phyloP scores from a whole-genome alignment of 2,329 filamentous ascomycete species.

The Calonectria leucothoes region DNA sequence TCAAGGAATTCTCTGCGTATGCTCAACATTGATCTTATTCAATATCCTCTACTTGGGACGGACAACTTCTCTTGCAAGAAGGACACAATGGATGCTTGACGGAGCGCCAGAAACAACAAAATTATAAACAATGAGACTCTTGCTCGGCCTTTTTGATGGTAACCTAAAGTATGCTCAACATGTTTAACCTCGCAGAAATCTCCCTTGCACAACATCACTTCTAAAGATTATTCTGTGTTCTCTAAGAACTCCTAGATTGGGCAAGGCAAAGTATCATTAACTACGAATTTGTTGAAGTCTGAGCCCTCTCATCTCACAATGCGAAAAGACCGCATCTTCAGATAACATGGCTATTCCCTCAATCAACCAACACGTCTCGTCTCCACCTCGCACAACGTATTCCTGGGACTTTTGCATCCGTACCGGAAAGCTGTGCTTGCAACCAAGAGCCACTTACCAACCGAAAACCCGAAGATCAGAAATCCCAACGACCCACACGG shows the following conservation, averaged over 20 bases:
- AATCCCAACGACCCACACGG: background rate
- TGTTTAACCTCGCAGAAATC: background rate
- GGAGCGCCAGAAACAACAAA: too few relatives aligned
- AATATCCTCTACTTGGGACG: too few relatives aligned
- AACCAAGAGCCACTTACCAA: background rate
- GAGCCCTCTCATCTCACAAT: background rate
- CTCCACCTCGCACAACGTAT: too few relatives aligned
- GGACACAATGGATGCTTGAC: too few relatives aligned
- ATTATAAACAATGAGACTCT: too few relatives aligned
- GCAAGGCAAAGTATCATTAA: background rate
- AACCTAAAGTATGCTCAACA: too few relatives aligned
- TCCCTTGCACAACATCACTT: too few relatives aligned
- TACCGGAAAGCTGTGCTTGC: background rate
- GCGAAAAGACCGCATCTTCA: background rate
- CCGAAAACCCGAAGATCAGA: background rate
- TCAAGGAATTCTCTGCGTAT: too few relatives aligned
- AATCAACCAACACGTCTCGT: too few relatives aligned
- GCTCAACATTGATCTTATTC: too few relatives aligned
- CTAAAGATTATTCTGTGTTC: background rate
- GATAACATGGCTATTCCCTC: background rate
- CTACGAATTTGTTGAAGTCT: background rate
- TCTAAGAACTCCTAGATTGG: background rate
- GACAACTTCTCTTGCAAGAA: too few relatives aligned
- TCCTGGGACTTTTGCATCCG: background rate
- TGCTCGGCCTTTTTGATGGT: too few relatives aligned